Base-by-base conservation (phyloP, 2,329 filamentous ascomycete species). In the Daldinia sp. region DNA sequence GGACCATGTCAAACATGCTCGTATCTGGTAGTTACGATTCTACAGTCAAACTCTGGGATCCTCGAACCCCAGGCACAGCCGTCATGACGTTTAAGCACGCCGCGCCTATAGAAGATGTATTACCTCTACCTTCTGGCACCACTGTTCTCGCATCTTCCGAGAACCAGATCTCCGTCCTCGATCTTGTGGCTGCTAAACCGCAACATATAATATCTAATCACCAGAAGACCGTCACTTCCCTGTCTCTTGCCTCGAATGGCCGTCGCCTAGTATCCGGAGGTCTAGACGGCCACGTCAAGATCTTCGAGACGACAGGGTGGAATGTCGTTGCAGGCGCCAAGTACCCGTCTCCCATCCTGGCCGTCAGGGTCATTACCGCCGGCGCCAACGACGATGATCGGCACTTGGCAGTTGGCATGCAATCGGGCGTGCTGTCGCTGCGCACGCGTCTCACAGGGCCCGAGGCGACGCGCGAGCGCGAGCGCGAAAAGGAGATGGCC, bases 21-120 rank as follows among this genome's bases (percentile, higher is more conserved):
- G 89, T 97, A 0, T 97, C 93, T 9, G 96, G 97, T 55, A 94
- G 93, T 81, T 99, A 99, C 82, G 96, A 99, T 81, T 89, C 93
- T 69, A 98, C 94, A 0, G 95, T 98, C 57, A 90, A 92, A 71
- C 82, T 99, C 23, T 99, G 96, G 96, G 96, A 99, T 82, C 91
- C 94, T 0, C 87, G 96, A 73, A 89, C 90, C 39, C 89, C 90
- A 72, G 88, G 79, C 76, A 86, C 81, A 76, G 85, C 80, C 6
- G 93, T 94, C 71, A 96, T 99, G 91, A 93, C 92, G 0, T 98
- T 99, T 84, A 96, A 97, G 84, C 94, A 98, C 82, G 88, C 90
- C n/a, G 92, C 92, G 15, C 91, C 95, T 1, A 88, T 99, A 23
- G 96, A 99, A 80, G 87, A 89, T 58, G 92, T 99, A n/a, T 85